A percentile compares a stretch with the other conserved stretches of the same genome.
phyloP scores from a whole-genome alignment of 2,329 filamentous ascomycete species.

The Talaromyces amestolkiae region DNA sequence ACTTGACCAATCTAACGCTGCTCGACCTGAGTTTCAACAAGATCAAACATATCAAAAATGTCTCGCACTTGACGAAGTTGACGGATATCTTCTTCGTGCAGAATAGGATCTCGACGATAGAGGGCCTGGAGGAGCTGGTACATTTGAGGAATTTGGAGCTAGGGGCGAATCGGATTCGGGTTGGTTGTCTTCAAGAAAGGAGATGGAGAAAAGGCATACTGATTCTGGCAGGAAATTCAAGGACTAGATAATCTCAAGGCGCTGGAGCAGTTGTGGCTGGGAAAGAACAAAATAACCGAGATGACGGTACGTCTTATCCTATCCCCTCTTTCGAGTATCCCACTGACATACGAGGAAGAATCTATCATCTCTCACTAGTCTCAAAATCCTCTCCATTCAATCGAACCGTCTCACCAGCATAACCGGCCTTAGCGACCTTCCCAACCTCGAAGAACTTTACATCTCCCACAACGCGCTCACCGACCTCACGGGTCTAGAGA shows the following conservation, averaged over 20 bases:
- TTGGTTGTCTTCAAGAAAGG: slow-evolving; percentile 24
- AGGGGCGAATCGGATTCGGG: slow-evolving; percentile 83
- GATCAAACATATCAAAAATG: slow-evolving; percentile 94
- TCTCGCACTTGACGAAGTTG: slow-evolving; percentile 73
- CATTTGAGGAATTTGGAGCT: slow-evolving; percentile 82
- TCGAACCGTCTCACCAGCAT: slow-evolving; percentile 86
- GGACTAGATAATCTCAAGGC: slow-evolving; percentile 74
- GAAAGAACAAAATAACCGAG: slow-evolving; percentile 92
- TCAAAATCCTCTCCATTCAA: slow-evolving; percentile 89
- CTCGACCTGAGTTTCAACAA: slow-evolving; percentile 98
- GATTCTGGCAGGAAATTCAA: slow-evolving; percentile 62
- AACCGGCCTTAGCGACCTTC: slow-evolving; percentile 68
- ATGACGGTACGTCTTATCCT: slow-evolving; percentile 55
- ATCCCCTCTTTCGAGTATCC: background rate
- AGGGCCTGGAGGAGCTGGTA: slow-evolving; percentile 72
- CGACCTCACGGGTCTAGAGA: slow-evolving; percentile 69
- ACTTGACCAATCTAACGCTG: slow-evolving; percentile 69
- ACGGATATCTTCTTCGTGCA: slow-evolving; percentile 88
- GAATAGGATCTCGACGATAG: slow-evolving; percentile 88
- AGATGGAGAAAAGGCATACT: background rate
- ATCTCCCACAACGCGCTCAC: slow-evolving; percentile 91
- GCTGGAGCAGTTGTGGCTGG: slow-evolving; percentile 88
- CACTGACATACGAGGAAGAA: slow-evolving; percentile 42
- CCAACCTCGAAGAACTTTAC: slow-evolving; percentile 85
- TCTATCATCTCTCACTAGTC: slow-evolving; percentile 69